A percentile compares a stretch with the other conserved stretches of the same genome.
These are phyloP conservation scores for Colletotrichum tamarilloi DNA, from an alignment of 2,329 filamentous ascomycete species.

Conservation along the genomic window DNA sequence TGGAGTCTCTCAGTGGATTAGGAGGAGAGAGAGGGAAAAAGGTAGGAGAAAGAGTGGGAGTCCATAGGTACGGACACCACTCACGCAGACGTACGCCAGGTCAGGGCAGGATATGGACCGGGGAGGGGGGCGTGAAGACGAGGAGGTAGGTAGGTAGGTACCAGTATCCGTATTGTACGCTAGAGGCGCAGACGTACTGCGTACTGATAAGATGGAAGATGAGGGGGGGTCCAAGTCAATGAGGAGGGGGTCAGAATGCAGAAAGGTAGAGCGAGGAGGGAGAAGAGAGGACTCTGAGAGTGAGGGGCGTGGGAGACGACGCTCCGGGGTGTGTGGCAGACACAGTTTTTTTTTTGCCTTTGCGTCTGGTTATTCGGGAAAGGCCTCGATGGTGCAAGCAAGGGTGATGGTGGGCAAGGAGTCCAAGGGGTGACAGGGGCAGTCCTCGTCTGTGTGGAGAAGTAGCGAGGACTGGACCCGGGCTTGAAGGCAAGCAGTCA, in stretches of 20 bases:
- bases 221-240: constrained; percentile 5
- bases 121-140: constrained; percentile 1
- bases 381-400: constrained; percentile 30
- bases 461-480: neutral
- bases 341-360: constrained; percentile 26
- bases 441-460: constrained; percentile 3
- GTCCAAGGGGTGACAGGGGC: neutral
- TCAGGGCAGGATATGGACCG: constrained; percentile 32
- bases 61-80: neutral
- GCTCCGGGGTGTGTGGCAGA: constrained; percentile 22
- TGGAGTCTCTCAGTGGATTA: constrained; percentile 26
- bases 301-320: constrained; percentile 33
- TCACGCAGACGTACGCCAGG: neutral
- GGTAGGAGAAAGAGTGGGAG: constrained; percentile 15
- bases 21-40: constrained; percentile 20
- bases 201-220: neutral
- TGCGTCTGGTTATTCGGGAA: constrained; percentile 33
- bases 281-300: neutral
- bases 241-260: constrained; percentile 15
- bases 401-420: constrained; percentile 30
- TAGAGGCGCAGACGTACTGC: neutral
- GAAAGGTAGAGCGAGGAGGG: constrained; percentile 3
- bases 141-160: constrained; percentile 9
- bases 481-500: neutral
- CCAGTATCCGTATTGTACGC: neutral